These are phyloP conservation scores for Gastrodia elata DNA, from an alignment of 106 monocot species.

Conservation along the genomic window DNA sequence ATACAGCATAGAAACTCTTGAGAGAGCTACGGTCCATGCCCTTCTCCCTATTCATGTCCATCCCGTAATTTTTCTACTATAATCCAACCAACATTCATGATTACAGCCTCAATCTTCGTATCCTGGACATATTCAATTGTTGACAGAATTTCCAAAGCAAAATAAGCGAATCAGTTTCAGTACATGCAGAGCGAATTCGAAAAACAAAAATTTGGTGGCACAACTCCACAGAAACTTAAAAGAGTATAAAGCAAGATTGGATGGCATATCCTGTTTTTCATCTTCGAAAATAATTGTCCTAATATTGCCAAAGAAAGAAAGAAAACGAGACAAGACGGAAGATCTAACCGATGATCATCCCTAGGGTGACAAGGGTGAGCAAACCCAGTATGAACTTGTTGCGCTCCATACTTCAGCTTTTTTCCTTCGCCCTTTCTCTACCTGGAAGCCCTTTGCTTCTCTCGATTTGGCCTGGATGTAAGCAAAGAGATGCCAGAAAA, in stretches of 20 bases:
- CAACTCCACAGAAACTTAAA: neutral
- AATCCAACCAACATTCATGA: neutral
- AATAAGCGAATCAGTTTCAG: neutral
- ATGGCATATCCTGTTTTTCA: neutral
- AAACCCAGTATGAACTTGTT: slow-evolving; percentile 30
- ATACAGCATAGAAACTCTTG: neutral
- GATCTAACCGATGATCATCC: slow-evolving; percentile 39
- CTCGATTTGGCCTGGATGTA: neutral
- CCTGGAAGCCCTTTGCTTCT: neutral
- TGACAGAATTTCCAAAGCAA: neutral
- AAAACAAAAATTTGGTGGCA: neutral
- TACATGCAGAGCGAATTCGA: neutral
- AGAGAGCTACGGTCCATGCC: neutral
- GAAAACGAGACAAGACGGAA: neutral
- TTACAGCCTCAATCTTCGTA: neutral
- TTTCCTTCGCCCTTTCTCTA: neutral
- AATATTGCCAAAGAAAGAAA: neutral
- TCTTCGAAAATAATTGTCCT: neutral
- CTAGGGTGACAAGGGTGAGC: slow-evolving; percentile 43
- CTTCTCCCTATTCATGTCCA: neutral
- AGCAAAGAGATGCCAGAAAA: neutral
- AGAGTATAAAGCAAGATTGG: neutral
- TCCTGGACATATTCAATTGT: neutral
- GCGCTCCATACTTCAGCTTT: slow-evolving; percentile 1
- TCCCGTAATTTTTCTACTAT: neutral